Conservation (phyloP, 208 protist species). For the Crithidia mellificae region DNA sequence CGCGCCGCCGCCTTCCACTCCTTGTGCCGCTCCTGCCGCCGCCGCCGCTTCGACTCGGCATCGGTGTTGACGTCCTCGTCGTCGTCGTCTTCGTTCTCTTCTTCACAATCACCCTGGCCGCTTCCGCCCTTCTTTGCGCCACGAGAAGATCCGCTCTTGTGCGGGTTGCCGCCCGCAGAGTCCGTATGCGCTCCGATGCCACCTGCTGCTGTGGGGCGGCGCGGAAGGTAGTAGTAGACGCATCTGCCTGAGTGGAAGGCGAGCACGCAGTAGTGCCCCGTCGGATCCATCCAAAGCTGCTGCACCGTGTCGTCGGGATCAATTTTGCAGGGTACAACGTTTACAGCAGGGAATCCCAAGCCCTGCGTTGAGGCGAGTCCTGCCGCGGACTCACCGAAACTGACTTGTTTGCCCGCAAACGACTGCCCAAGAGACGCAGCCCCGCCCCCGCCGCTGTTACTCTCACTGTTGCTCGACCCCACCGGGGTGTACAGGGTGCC, state of each 20-base stretch:
- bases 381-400: not conserved
- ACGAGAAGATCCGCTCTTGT: not conserved
- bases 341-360: too few species aligned
- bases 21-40: slow-evolving; percentile 13
- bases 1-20: slow-evolving; percentile 22
- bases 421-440: slow-evolving; percentile 5
- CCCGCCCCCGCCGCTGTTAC: not conserved
- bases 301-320: slow-evolving; percentile 32
- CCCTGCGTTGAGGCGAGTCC: not conserved
- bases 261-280: slow-evolving; percentile 52
- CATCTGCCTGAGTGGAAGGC: slow-evolving; percentile 42
- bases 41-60: slow-evolving; percentile 2
- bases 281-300: slow-evolving; percentile 47
- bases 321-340: slow-evolving; percentile 17
- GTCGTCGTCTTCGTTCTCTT: slow-evolving; percentile 7
- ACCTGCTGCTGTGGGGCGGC: not conserved
- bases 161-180: not conserved
- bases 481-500: slow-evolving; percentile 8
- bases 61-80: not conserved
- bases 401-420: not conserved
- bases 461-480: not conserved
- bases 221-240: slow-evolving; percentile 50
- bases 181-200: not conserved
- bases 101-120: not conserved
- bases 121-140: not conserved